Evolutionary conservation across 352 stramenopile species (phyloP), one percentile per base, ranked within the genome.

Genomic region (Globisporangium apiculatum): DNA sequence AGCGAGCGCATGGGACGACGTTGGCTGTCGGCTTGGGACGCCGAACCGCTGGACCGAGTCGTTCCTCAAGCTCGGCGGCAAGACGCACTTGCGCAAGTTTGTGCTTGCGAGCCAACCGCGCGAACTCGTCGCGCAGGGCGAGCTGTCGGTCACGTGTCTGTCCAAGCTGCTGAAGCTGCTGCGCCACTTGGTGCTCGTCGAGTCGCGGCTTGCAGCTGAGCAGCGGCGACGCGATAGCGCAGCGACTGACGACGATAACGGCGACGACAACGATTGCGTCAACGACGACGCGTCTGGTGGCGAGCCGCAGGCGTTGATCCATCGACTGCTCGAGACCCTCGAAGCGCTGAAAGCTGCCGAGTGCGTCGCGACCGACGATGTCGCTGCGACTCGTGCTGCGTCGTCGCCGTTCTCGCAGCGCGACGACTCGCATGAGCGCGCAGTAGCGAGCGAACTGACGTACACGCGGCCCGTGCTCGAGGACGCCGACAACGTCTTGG

Each of bases 151-250:
- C 9, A 86, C 89, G 78, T 88, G 78, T 37, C 61, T 90, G 42
- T 74, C 78, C 1, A 87, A 86, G 24, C 55, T 92, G 41, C 64
- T 89, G n/a, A 83, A 87, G 35, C 54, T 92, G 24, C 62, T 92
- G 42, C 74, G 76, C 6, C 80, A 89, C 71, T 89, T 89, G 45
- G 68, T 88, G 18, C 43, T 86, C 35, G 67, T 90, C 2, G 71
- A 84, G 51, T 68, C 61, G 11, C 67, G 72, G 54, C 51, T 73
- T 47, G 60, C 49, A 50, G 14, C 46, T 45, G 50, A 43, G 11
- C 40, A 12, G 1, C 7, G 11, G 45, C 15, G 45, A 12, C 6
- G 17, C 45, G 6, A 12, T 35, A 5, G 40, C 15, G 18, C 38
- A n/a, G 11, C 18, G 18, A n/a, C 40, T 8, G 40, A 5, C 7